phyloP scores from a whole-genome alignment of 306 rosid genomes.

The Gleditsia sinensis region DNA sequence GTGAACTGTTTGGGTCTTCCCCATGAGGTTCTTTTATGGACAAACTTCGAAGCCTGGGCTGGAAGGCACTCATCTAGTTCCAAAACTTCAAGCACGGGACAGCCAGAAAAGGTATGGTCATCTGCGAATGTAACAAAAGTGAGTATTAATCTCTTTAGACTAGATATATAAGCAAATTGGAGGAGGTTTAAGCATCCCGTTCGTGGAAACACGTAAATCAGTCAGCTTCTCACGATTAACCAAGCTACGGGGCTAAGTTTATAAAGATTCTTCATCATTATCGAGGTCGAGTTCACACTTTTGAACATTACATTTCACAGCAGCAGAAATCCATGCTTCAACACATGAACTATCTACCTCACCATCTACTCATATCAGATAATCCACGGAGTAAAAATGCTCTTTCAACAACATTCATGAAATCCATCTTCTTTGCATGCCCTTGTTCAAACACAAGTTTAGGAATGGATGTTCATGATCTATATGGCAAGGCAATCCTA shows the following conservation, averaged over 20 bases:
- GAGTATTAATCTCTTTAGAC: slow-evolving; percentile 17
- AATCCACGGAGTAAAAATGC: slow-evolving; percentile 13
- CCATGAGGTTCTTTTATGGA: not conserved
- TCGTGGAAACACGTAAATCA: not conserved
- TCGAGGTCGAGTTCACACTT: slow-evolving; percentile 4
- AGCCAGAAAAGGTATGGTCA: slow-evolving; percentile 16
- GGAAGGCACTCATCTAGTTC: not conserved
- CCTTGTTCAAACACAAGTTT: not conserved
- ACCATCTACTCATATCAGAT: not conserved
- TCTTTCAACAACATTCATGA: slow-evolving; percentile 27
- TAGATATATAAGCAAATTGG: slow-evolving; percentile 21
- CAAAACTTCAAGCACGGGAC: slow-evolving; percentile 26
- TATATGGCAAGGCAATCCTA: too few species aligned
- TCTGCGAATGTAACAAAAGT: not conserved
- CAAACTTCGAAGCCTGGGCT: slow-evolving; percentile 28
- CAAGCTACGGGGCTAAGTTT: slow-evolving; percentile 9
- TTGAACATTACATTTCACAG: slow-evolving; percentile 9
- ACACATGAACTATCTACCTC: slow-evolving; percentile 13
- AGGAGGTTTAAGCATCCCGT: not conserved
- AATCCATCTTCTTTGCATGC: not conserved
- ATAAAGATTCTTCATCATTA: not conserved
- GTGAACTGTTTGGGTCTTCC: too few species aligned
- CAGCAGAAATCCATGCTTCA: not conserved
- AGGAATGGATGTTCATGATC: slow-evolving; percentile 10
- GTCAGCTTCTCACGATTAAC: slow-evolving; percentile 9